Evolutionary conservation across 2,329 filamentous ascomycete genomes (phyloP), one percentile per base, ranked within the genome.

Genomic region (Uncinocarpus reesii): DNA sequence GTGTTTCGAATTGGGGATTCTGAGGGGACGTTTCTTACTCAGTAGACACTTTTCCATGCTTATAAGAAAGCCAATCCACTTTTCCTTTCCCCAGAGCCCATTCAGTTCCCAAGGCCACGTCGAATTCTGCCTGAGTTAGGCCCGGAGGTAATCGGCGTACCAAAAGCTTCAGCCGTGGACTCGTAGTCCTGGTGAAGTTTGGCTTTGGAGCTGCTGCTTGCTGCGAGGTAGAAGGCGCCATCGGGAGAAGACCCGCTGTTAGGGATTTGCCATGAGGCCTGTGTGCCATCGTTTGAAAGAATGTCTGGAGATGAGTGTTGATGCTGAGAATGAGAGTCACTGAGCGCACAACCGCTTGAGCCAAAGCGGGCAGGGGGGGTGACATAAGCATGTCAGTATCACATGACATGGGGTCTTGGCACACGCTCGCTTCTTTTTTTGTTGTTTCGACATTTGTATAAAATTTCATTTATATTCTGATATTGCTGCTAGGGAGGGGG

Each of bases 81-180:
- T 82, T 92, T 26, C 86, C 87, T 41, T 77, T 78, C n/a, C 84
- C 85, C 2, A 77, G 59, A 59, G 81, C 84, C 90, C 90, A 96
- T 42, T 88, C 83, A 1, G 81, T 75, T 3, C 88, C 89, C 10
- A 95, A 64, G 7, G 80, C 74, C 11, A 70, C 65, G 58, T 81
- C 73, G 54, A 93, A 90, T 60, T 98, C 92, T 0, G 75, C 66
- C 59, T 86, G 78, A 0, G 85, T 93, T 63, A 98, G 74, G 7
- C 84, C 86, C 1, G 92, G 89, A 7, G 92, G 86, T 3, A 98
- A 76, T 49, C 90, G 79, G 45, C 93, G 81, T 47, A 95, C 74
- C 20, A 93, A 74, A 10, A 95, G 75, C 71, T 96, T 96, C 60
- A 93, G 77, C 15, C 86, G 84, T 49, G 80, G 76, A 15, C 73